These are phyloP conservation scores for Cyclotella choctawhatcheeana DNA, from an alignment of 108 stramenopile species.

Conservation along the genomic window DNA sequence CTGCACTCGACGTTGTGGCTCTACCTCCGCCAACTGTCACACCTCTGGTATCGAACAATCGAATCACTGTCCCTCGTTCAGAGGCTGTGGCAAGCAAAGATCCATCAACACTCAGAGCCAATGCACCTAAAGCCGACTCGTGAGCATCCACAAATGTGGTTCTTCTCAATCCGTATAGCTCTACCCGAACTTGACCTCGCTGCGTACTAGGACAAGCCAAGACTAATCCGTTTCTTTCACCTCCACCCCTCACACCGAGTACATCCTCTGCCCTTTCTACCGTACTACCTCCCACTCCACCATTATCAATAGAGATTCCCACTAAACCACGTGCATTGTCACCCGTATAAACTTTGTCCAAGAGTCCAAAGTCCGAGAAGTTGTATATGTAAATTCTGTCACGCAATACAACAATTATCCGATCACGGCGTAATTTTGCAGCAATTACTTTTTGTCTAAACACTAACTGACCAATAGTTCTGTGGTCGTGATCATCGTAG, in stretches of 20 bases:
- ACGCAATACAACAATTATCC: slow-evolving; percentile 94
- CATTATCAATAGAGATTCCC: slow-evolving; percentile 85
- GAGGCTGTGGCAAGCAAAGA: slow-evolving; percentile 90
- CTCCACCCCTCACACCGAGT: slow-evolving; percentile 16
- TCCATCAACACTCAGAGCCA: slow-evolving; percentile 90
- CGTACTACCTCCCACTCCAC: slow-evolving; percentile 39
- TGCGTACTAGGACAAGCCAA: slow-evolving; percentile 93
- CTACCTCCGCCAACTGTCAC: slow-evolving; percentile 70
- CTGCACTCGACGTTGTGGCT: slow-evolving; percentile 53
- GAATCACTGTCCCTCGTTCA: slow-evolving; percentile 94
- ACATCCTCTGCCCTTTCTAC: slow-evolving; percentile 24
- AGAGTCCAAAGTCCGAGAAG: slow-evolving; percentile 89
- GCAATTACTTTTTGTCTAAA: slow-evolving; percentile 90
- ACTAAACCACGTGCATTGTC: slow-evolving; percentile 91
- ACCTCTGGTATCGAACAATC: slow-evolving; percentile 90
- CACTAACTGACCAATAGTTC: slow-evolving; percentile 93
- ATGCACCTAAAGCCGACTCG: slow-evolving; percentile 85
- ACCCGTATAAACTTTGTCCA: slow-evolving; percentile 94
- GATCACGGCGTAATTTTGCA: slow-evolving; percentile 92
- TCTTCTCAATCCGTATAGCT: slow-evolving; percentile 92
- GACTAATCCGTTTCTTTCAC: slow-evolving; percentile 76
- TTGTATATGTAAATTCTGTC: slow-evolving; percentile 95
- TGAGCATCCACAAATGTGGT: slow-evolving; percentile 95
- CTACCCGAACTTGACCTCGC: slow-evolving; percentile 93
- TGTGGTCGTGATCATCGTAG: slow-evolving; percentile 97